phyloP scores from a whole-genome alignment of 2,329 filamentous ascomycete species.

The Botrytis squamosa region DNA sequence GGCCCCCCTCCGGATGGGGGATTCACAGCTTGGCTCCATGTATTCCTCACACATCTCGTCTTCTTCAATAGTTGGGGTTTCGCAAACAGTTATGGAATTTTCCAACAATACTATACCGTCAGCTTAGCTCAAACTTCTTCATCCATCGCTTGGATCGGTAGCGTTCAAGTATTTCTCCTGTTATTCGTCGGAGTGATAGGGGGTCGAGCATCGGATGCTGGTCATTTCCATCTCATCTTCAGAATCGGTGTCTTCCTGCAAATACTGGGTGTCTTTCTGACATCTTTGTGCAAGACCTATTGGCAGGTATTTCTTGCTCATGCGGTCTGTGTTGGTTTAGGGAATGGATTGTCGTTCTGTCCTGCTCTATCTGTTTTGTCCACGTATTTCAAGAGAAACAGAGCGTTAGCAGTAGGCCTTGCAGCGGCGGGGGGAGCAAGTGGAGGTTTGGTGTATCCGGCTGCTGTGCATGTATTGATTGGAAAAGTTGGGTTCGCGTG shows the following conservation, averaged over 20 bases:
- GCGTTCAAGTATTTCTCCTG: background rate
- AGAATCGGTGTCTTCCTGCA: background rate
- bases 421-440: slow-evolving; percentile 37
- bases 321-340: slow-evolving; percentile 28
- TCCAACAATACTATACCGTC: background rate
- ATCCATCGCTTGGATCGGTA: background rate
- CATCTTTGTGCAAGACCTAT: slow-evolving; percentile 36
- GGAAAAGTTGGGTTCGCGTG: slow-evolving; percentile 36
- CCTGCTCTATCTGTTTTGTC: slow-evolving; percentile 27
- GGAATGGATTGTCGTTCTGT: slow-evolving; percentile 32
- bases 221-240: background rate
- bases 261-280: slow-evolving; percentile 34
- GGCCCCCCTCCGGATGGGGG: background rate
- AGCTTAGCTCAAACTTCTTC: background rate
- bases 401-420: slow-evolving; percentile 30
- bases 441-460: slow-evolving; percentile 40
- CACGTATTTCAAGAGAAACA: slow-evolving; percentile 25
- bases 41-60: background rate
- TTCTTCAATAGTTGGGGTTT: background rate
- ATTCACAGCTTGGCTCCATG: background rate
- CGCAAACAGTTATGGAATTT: background rate
- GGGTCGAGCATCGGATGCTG: background rate
- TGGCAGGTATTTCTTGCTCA: slow-evolving; percentile 40
- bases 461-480: slow-evolving; percentile 38
- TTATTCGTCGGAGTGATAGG: background rate